Evolutionary conservation across 148 eudicot species (phyloP), one percentile per base, ranked within the genome.

Genomic region (Rhododendron williamsianum): DNA sequence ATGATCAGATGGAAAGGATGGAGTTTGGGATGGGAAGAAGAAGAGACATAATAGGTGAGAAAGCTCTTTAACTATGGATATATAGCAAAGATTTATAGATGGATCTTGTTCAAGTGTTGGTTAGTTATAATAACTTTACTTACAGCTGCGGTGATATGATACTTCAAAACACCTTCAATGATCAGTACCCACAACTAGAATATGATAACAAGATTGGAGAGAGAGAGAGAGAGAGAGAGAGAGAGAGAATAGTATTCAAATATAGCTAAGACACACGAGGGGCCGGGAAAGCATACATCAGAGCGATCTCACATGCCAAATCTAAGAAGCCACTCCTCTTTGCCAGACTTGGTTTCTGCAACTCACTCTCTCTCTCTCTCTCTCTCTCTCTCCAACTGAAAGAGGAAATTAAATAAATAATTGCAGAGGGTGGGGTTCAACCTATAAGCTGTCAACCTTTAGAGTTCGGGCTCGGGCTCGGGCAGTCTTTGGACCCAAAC

Each of bases 241-340:
- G 78, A 63, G 78, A 10, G 43, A 2, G 86, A 49, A 54, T 38
- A 78, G 4, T 21, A 65, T 82, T 23, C 78, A 69, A 83, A 43
- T 67, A 83, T 71, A 76, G 60, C 78, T 27, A 69, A 83, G 19
- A 83, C 69, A 83, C 78, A 83, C 45, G 49, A 10, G 27, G 46
- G 76, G 45, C 45, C 45, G 45, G 65, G 71, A 25, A 25, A 25
- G 72, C 72, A 43, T 36, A 84, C 80, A 41, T 80, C 41, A 10
- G 23, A 69, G 82, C 11, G 76, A 52, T 84, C 90, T 87, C 83
- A 88, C 90, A 88, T 86, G 85, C 80, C 48, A 21, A 58, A 77
- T 43, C 52, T 77, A 43, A 18, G 72, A 9, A 67, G 72, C 72
- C 33, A 63, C 13, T 67, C 35, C 35, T 67, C 33, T 25, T 25